A percentile compares a stretch with the other conserved stretches of the same genome.
Evolutionary conservation across 306 rosid genomes (phyloP).

Genomic region (peach (Prunus persica)): Prunus_persica_NCBIv2 NC_034010.1:16750001-16750500

Average conservation of each 20-base stretch:
- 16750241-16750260: not conserved
- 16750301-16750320: not conserved
- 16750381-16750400: not conserved
- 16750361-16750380: not conserved
- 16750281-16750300: not conserved
- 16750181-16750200: not conserved
- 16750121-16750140: not conserved
- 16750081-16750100: constrained; percentile 74
- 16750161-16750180: not conserved
- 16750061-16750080: constrained; percentile 77
- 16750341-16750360: not conserved
- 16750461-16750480: not conserved
- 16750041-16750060: constrained; percentile 66
- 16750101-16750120: constrained; percentile 18
- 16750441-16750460: not conserved
- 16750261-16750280: not conserved
- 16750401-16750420: not conserved
- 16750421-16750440: not conserved
- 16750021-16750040: constrained; percentile 62
- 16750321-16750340: not conserved
- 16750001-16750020: not conserved
- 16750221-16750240: not conserved
- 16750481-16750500: not conserved
- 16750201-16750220: not conserved
- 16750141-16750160: not conserved